phyloP scores from a whole-genome alignment of 2,329 filamentous ascomycete species.

The Monosporascus ibericus region DNA sequence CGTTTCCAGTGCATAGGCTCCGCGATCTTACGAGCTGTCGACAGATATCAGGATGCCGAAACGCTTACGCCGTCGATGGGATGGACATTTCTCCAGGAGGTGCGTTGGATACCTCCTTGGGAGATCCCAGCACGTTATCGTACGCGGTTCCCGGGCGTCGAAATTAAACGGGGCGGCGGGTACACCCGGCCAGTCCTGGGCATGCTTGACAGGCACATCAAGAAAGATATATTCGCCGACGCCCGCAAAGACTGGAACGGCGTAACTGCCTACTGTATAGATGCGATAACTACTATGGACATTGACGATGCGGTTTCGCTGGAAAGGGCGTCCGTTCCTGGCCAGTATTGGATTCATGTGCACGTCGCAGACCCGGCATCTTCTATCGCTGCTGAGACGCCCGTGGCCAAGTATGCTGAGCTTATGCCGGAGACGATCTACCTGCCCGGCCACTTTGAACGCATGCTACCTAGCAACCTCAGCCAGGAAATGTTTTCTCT shows the following conservation, averaged over 20 bases:
- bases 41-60: constrained; percentile 49
- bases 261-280: constrained; percentile 67
- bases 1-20: constrained; percentile 57
- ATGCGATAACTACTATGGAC: constrained; percentile 58
- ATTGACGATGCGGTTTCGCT: constrained; percentile 78
- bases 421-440: constrained; percentile 55
- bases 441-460: constrained; percentile 48
- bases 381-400: constrained; percentile 53
- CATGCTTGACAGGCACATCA: constrained; percentile 26
- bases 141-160: constrained; percentile 44
- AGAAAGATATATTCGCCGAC: constrained; percentile 38
- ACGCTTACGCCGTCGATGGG: constrained; percentile 40
- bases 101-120: constrained; percentile 65
- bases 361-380: constrained; percentile 77
- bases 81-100: constrained; percentile 68
- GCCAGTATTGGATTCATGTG: constrained; percentile 68
- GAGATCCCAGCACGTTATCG: constrained; percentile 62
- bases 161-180: constrained; percentile 36
- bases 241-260: constrained; percentile 54
- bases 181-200: constrained; percentile 31
- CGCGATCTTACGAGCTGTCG: constrained; percentile 54
- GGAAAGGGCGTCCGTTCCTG: constrained; percentile 45
- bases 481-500: constrained; percentile 51
- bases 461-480: constrained; percentile 51
- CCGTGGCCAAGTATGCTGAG: constrained; percentile 55